Percentiles rank a stretch among this genome's conserved stretches.
These are phyloP conservation scores for Tremellales sp. DNA, from an alignment of 1,284 basidiomycete species.

Conservation along the genomic window DNA sequence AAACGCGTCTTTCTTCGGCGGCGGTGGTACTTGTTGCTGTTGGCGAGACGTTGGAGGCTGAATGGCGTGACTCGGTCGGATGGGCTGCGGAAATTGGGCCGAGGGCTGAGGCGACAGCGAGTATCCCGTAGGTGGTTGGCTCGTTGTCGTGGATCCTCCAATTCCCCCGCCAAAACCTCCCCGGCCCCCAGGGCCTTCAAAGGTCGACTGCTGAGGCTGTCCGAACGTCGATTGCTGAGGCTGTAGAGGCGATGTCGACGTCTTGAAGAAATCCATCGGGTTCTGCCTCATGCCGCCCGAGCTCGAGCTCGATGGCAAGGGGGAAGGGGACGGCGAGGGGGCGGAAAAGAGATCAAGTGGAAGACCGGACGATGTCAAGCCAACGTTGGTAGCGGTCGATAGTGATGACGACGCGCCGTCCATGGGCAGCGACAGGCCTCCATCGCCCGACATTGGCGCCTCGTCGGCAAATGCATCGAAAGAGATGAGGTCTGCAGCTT, in stretches of 20 bases:
- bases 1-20: slow-evolving; percentile 47
- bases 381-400: slow-evolving; percentile 14
- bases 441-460: slow-evolving; percentile 20
- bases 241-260: slow-evolving; percentile 12
- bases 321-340: slow-evolving; percentile 35
- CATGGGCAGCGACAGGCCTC: slow-evolving; percentile 38
- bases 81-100: too few species aligned
- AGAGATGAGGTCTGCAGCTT: slow-evolving; percentile 47
- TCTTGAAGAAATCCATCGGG: slow-evolving; percentile 47
- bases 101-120: slow-evolving; percentile 23
- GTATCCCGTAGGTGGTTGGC: slow-evolving; percentile 12
- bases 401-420: slow-evolving; percentile 20
- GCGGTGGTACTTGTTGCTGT: slow-evolving; percentile 16
- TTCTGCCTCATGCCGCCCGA: slow-evolving; percentile 25
- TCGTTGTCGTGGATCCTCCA: slow-evolving; percentile 5
- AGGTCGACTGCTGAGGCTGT: slow-evolving; percentile 10
- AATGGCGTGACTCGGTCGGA: too few species aligned
- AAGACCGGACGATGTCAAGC: slow-evolving; percentile 40
- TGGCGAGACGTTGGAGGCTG: slow-evolving; percentile 10
- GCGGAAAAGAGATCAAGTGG: slow-evolving; percentile 49
- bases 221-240: slow-evolving; percentile 7
- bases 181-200: slow-evolving; percentile 7
- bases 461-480: slow-evolving; percentile 49
- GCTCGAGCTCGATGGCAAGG: slow-evolving; percentile 10
- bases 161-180: background rate